These are phyloP conservation scores for Colletotrichum ledebouriae DNA, from an alignment of 2,329 filamentous ascomycete species.

Conservation along the genomic window DNA sequence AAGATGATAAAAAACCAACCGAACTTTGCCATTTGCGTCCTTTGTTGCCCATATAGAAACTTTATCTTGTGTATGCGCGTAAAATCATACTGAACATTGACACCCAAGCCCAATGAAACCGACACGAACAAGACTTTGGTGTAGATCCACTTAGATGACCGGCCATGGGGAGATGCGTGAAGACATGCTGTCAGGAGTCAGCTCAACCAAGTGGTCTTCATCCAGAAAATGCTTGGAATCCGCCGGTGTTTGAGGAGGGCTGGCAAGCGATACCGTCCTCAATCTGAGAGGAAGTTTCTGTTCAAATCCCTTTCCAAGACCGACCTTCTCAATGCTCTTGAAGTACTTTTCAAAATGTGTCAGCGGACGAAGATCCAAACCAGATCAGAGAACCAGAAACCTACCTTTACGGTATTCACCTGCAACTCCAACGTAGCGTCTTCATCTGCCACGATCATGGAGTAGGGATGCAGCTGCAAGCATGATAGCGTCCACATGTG, in stretches of 20 bases:
- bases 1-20: not conserved
- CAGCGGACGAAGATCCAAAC: not conserved
- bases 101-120: not conserved
- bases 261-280: slow-evolving; percentile 40
- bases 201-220: slow-evolving; percentile 36
- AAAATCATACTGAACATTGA: too few relatives aligned
- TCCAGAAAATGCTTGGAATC: slow-evolving; percentile 27
- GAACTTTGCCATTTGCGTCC: too few relatives aligned
- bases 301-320: slow-evolving; percentile 59
- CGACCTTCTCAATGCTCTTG: slow-evolving; percentile 71
- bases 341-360: slow-evolving; percentile 53
- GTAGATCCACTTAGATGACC: not conserved
- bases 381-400: not conserved
- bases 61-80: too few relatives aligned
- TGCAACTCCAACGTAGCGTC: slow-evolving; percentile 75
- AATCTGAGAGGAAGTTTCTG: slow-evolving; percentile 56
- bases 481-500: slow-evolving; percentile 86
- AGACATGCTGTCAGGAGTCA: slow-evolving; percentile 44
- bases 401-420: slow-evolving; percentile 72
- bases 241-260: slow-evolving; percentile 44
- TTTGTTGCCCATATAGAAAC: too few relatives aligned
- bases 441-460: slow-evolving; percentile 81
- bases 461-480: slow-evolving; percentile 79
- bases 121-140: not conserved
- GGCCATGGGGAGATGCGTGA: slow-evolving; percentile 42